Conservation (phyloP, 1,284 basidiomycete genomes). For the Trametes hirsuta region DNA sequence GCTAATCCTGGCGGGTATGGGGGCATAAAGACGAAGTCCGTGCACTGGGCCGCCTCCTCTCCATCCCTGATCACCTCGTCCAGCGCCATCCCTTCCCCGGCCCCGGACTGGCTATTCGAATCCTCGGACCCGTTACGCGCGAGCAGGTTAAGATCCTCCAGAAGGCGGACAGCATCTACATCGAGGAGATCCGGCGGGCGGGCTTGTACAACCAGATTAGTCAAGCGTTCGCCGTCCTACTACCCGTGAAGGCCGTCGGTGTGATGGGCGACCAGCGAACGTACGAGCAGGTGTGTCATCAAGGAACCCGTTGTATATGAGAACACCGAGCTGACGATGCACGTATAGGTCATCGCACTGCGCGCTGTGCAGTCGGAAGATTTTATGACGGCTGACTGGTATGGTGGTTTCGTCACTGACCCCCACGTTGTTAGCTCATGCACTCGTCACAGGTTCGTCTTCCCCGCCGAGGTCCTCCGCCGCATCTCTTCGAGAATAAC, state of each 20-base stretch:
- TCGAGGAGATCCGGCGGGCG: constrained; percentile 95
- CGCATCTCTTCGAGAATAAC: constrained; percentile 97
- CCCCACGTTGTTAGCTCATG: no score
- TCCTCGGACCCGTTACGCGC: constrained; percentile 92
- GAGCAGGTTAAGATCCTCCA: constrained; percentile 96
- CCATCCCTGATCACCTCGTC: constrained; percentile 92
- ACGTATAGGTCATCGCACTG: constrained; percentile 76
- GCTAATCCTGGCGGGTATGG: background rate
- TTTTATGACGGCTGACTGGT: constrained; percentile 99
- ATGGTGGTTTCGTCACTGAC: background rate
- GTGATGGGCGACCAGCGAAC: constrained; percentile 98
- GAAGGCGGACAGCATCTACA: constrained; percentile 95
- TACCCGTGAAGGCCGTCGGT: constrained; percentile 97
- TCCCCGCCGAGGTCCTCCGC: constrained; percentile 90
- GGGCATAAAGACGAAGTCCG: constrained; percentile 86
- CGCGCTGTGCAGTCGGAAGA: constrained; percentile 93
- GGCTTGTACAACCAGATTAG: constrained; percentile 93
- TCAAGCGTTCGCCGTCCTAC: constrained; percentile 95
- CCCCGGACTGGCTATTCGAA: constrained; percentile 98
- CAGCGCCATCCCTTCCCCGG: constrained; percentile 99
- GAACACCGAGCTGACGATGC: background rate
- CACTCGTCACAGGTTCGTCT: constrained; percentile 72
- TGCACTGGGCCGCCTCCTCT: constrained; percentile 86
- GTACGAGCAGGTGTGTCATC: constrained; percentile 85
- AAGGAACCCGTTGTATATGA: background rate